Base-by-base conservation (phyloP, 2,329 filamentous ascomycete species). In the Tolypocladium album region DNA sequence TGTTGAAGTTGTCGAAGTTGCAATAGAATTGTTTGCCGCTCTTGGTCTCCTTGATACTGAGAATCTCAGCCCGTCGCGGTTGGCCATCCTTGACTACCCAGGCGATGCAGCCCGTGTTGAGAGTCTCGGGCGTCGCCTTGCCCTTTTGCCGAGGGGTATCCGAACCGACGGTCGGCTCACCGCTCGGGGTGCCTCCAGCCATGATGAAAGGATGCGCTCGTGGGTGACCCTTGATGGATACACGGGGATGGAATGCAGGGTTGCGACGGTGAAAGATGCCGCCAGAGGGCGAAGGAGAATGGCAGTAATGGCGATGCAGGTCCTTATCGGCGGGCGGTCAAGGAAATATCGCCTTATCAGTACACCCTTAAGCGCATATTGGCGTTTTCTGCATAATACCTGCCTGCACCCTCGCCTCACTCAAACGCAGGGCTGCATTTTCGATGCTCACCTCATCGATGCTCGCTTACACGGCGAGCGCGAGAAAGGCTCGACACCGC, bases 1-100 rank as follows among this genome's bases (percentile, higher is more conserved):
- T 97, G 77, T 97, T 97, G 83, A 97, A 97, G 69, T 96, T 95
- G 70, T 96, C 91, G 72, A 97, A 97, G 74, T 97, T 96, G 69
- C 96, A 95, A 74, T 97, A 97, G 71, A 93, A 97, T 59, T 90
- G 89, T 45, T 90, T 88, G 20, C 89, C 88, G 68, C 90, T 93
- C 74, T 95, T 95, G 27, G 90, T 89, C 61, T 92, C 90, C 70
- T 90, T 88, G 67, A 97, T 95, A 61, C 91, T 94, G n/a, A 99
- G 79, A 64, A 99, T 96, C 74, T 99, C 94, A 67, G 94, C 94
- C 76, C 94, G 92, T 67, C 94, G 88, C 63, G 89, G 83, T 69
- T 92, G 87, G 62, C 91, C 91, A 73, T 96, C 92, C 64, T 86
- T 86, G 61, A 78, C 75, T 52, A 86, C 83, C 78, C 81, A 80